These are phyloP conservation scores for Erucastrum elatum DNA, from an alignment of 345 rosid species.

Conservation along the genomic window DNA sequence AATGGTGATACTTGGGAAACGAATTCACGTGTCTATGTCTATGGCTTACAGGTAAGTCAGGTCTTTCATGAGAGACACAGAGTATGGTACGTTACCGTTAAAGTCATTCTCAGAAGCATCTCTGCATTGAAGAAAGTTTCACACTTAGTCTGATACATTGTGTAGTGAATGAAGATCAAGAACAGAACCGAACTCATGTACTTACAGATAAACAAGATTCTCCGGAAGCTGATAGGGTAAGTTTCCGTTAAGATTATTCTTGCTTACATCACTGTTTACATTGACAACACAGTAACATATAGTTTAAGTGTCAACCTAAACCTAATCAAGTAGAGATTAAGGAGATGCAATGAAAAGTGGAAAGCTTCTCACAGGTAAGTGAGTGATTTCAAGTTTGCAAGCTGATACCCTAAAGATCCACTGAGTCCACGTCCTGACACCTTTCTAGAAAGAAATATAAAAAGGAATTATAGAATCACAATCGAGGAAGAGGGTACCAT, in stretches of 20 bases:
- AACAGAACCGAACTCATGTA: neutral
- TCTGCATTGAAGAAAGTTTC: constrained; percentile 46
- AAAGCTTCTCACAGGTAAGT: constrained; percentile 64
- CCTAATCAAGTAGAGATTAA: constrained; percentile 26
- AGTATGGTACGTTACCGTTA: constrained; percentile 80
- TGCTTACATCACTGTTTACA: constrained; percentile 83
- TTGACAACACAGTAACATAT: constrained; percentile 45
- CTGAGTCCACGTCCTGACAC: constrained; percentile 68
- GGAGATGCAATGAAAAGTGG: neutral
- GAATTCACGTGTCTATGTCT: neutral
- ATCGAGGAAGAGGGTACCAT: neutral
- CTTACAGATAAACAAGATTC: constrained; percentile 63
- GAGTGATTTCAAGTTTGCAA: constrained; percentile 77
- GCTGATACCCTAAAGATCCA: constrained; percentile 85
- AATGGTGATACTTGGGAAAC: neutral
- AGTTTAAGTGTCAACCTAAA: constrained; percentile 5
- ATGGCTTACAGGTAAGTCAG: constrained; percentile 65
- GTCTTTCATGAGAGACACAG: constrained; percentile 74
- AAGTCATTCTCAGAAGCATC: constrained; percentile 78
- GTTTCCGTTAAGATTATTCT: constrained; percentile 74
- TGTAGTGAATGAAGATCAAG: neutral
- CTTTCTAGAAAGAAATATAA: constrained; percentile 52
- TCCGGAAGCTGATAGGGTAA: constrained; percentile 97
- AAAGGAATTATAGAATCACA: neutral
- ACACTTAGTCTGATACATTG: neutral